Percentiles rank a stretch among this genome's conserved stretches.
phyloP scores from a whole-genome alignment of 2,329 filamentous ascomycete genomes.

The Cladosporium sp. region DNA sequence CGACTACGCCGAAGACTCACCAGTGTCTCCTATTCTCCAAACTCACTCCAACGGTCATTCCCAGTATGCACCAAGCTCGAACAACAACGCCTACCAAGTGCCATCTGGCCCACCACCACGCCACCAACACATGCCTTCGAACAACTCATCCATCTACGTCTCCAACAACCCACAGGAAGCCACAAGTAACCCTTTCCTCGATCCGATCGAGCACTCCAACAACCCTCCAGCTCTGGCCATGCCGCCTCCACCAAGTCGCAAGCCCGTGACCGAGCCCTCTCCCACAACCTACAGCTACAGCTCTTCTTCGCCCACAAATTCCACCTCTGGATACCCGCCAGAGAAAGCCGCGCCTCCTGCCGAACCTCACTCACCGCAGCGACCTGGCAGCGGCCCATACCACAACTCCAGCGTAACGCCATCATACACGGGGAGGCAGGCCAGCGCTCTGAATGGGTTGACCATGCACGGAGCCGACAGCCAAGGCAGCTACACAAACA shows the following conservation, averaged over 20 bases:
- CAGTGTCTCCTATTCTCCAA: conserved; percentile 8
- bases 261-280: conserved; percentile 5
- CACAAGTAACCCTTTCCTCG: conserved; percentile 43
- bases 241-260: conserved; percentile 2
- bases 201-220: conserved; percentile 40
- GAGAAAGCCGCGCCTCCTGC: background rate
- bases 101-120: conserved; percentile 29
- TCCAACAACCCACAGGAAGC: conserved; percentile 20
- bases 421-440: conserved; percentile 46
- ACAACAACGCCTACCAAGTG: conserved; percentile 21
- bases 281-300: background rate
- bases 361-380: conserved; percentile 19
- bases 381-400: conserved; percentile 31
- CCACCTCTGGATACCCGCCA: background rate
- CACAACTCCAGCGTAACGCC: conserved; percentile 38
- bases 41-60: background rate
- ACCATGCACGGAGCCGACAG: conserved; percentile 48
- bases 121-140: conserved; percentile 17
- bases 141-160: conserved; percentile 18
- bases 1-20: conserved; percentile 8
- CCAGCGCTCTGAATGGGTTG: conserved; percentile 44
- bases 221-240: conserved; percentile 29
- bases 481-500: background rate
- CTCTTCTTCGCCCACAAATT: background rate
- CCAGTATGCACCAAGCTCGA: background rate